Evolutionary conservation across 2,329 filamentous ascomycete genomes (phyloP).

Genomic region (Fusarium sp.): DNA sequence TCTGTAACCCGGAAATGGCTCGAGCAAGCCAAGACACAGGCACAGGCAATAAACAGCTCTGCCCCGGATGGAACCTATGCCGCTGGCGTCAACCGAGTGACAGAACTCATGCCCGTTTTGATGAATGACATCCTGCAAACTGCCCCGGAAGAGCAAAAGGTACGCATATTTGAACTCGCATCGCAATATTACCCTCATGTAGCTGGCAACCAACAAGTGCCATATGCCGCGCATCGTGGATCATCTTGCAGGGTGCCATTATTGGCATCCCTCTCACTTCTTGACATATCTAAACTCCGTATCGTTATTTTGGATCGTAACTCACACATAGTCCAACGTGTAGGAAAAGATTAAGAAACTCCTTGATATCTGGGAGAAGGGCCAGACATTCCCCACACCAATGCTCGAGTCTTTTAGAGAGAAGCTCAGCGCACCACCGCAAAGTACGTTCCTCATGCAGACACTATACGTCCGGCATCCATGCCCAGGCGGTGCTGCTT

Average conservation of each 20-base stretch:
- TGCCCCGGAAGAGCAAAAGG: constrained; percentile 95
- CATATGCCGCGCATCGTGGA: constrained; percentile 32
- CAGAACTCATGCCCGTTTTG: constrained; percentile 90
- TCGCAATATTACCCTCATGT: constrained; percentile 42
- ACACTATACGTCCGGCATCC: constrained; percentile 3
- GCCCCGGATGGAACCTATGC: constrained; percentile 94
- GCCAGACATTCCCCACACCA: constrained; percentile 86
- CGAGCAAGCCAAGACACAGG: constrained; percentile 90
- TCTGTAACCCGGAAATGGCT: constrained; percentile 99
- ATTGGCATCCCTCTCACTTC: constrained; percentile 22
- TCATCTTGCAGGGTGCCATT: constrained; percentile 29
- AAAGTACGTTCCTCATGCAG: constrained; percentile 70
- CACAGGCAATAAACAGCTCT: constrained; percentile 84
- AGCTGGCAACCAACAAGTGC: constrained; percentile 38
- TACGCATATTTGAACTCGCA: constrained; percentile 70
- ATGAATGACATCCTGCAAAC: constrained; percentile 95
- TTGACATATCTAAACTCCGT: constrained; percentile 40
- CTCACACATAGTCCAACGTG: constrained; percentile 62
- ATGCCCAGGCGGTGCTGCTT: constrained; percentile 8
- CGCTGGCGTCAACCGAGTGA: constrained; percentile 96
- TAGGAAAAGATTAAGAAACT: constrained; percentile 96
- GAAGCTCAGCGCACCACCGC: constrained; percentile 75
- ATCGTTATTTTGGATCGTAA: constrained; percentile 50
- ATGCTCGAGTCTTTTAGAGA: constrained; percentile 88
- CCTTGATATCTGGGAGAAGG: constrained; percentile 98